phyloP scores from a whole-genome alignment of 495 filamentous ascomycete species.

The Collariella sp. region DNA sequence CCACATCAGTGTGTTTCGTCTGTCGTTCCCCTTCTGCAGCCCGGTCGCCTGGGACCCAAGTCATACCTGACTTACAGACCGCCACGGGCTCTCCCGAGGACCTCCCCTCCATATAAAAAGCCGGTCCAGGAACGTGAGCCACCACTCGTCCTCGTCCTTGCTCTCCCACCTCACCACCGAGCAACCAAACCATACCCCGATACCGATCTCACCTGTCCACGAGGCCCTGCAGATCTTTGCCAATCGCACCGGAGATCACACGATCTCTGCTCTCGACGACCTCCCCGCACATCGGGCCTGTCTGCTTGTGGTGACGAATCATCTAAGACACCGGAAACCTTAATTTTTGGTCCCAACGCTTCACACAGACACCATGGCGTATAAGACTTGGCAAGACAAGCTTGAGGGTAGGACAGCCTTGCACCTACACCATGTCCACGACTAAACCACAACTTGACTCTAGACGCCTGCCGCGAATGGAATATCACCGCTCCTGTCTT shows the following conservation, averaged over 20 bases:
- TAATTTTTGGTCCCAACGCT: no score
- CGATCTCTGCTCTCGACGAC: not conserved
- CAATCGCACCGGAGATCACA: not conserved
- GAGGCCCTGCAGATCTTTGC: not conserved
- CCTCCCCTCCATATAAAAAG: no score
- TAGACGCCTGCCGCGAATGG: conserved; percentile 53
- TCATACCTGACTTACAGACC: conserved; percentile 11
- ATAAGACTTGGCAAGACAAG: conserved; percentile 22
- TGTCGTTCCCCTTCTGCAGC: no score
- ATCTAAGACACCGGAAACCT: no score
- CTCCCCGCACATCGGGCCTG: no score
- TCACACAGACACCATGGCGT: conserved; percentile 14
- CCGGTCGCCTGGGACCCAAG: conserved; percentile 8
- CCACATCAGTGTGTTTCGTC: conserved; percentile 30
- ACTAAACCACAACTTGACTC: not conserved
- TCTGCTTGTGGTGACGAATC: no score
- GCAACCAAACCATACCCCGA: not conserved
- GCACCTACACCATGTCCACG: not conserved
- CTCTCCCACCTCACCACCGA: not conserved
- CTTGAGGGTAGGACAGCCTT: conserved; percentile 19
- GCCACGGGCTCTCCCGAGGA: not conserved
- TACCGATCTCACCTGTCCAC: not conserved
- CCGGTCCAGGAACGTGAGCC: conserved; percentile 13
- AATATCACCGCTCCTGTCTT: conserved; percentile 52
- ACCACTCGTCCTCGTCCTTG: not conserved